Evolutionary conservation across 352 stramenopile species (phyloP), one percentile per base, ranked within the genome.

Genomic region (Phytophthora litchii): DNA sequence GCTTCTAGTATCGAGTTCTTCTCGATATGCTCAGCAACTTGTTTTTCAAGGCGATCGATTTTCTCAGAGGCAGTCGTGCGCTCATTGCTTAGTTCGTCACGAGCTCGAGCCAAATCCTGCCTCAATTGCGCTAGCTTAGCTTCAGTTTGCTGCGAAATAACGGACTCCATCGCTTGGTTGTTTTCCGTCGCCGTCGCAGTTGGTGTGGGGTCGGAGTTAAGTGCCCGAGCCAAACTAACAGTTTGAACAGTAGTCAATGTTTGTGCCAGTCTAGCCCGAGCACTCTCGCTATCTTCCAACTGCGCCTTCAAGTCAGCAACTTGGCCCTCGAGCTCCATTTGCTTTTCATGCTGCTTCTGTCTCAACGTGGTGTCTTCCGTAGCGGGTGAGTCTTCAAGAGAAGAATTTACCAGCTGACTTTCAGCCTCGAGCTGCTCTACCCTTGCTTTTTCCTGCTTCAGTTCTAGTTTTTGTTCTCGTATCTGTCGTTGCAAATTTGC

Each of bases 231-330:
- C 31, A 64, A 38, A 7, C 54, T 36, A 14, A 75, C 29, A 13
- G 47, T 72, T 35, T 88, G 77, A 1, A 91, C 47, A 0, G 73
- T 70, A 11, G 59, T 74, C 36, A 92, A 60, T 16, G 79, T 90
- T 36, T 83, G 58, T 20, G 88, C 69, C 38, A 94, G 50, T 21
- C 85, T 70, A 1, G 60, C 69, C 7, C 86, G 80, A 44, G 81
- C 79, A 21, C 81, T 76, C 68, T 94, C 86, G 27, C 86, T 94
- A 7, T 76, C 75, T 59, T 75, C 59, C 29, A 94, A 52, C 32
- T 94, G 83, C 1, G 40, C 51, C 45, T 87, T 77, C 20, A 90
- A 60, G 31, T 60, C 76, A 0, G 19, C 54, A 36, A 64, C 35
- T 37, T 60, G 65, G 19, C 54, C 43, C 34, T 74, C 51, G 3